These are phyloP conservation scores for Paracorniculantispora psalliotae DNA, from an alignment of 2,329 filamentous ascomycete genomes.

Conservation along the genomic window DNA sequence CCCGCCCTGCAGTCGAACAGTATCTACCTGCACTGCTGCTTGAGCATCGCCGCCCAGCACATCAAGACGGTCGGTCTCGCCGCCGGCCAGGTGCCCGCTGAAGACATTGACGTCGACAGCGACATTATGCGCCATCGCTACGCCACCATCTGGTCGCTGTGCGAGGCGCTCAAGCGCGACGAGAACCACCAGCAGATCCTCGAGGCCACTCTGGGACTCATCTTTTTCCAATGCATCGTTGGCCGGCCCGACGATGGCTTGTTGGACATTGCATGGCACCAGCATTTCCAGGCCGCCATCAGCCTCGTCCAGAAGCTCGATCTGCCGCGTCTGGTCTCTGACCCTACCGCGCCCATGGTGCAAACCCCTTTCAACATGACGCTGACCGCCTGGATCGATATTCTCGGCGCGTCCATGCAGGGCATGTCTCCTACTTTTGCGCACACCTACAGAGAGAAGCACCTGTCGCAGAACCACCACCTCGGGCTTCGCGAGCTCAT, in stretches of 20 bases:
- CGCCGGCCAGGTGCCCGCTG: conserved; percentile 62
- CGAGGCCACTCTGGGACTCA: conserved; percentile 88
- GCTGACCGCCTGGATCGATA: conserved; percentile 91
- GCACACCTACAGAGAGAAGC: conserved; percentile 92
- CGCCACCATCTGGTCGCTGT: conserved; percentile 79
- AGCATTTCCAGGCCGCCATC: conserved; percentile 89
- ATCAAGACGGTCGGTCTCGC: conserved; percentile 67
- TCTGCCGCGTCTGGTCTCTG: conserved; percentile 63
- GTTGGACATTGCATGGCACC: conserved; percentile 91
- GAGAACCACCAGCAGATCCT: conserved; percentile 82
- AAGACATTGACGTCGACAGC: conserved; percentile 40
- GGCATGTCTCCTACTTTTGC: conserved; percentile 83
- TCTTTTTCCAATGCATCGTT: conserved; percentile 92
- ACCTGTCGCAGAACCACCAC: conserved; percentile 61
- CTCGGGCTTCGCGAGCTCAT: conserved; percentile 85
- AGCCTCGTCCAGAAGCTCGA: conserved; percentile 82
- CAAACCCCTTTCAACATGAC: conserved; percentile 93
- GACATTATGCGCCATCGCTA: conserved; percentile 92
- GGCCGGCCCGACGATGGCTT: conserved; percentile 79
- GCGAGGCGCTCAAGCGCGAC: conserved; percentile 73
- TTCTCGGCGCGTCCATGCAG: conserved; percentile 88
- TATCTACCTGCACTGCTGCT: conserved; percentile 89
- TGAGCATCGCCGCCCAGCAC: conserved; percentile 90
- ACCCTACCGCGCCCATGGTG: conserved; percentile 44
- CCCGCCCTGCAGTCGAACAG: conserved; percentile 87